Conservation (phyloP, 75 land plant species). For the Pseudotsuga menziesii region DNA sequence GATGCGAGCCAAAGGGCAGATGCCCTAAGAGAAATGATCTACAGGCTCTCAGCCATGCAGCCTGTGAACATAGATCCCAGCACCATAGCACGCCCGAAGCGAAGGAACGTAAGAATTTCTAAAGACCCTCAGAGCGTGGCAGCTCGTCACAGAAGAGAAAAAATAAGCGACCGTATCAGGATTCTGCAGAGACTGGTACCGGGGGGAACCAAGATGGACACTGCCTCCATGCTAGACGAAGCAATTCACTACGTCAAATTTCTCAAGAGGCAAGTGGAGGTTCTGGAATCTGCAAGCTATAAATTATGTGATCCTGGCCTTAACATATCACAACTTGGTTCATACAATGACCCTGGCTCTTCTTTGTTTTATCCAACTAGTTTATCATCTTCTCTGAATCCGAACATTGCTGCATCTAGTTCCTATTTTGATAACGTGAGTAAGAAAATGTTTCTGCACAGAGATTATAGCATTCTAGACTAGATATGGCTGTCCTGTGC, state of each 20-base stretch:
- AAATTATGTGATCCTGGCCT: too few relatives aligned
- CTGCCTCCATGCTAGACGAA: slow-evolving; percentile 52
- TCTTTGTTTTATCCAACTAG: too few relatives aligned
- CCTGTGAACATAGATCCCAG: slow-evolving; percentile 30
- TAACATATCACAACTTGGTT: too few relatives aligned
- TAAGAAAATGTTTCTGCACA: too few relatives aligned
- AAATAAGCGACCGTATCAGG: slow-evolving; percentile 33
- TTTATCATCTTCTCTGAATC: too few relatives aligned
- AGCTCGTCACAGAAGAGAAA: slow-evolving; percentile 38
- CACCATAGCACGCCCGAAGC: slow-evolving; percentile 19
- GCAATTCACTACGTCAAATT: slow-evolving; percentile 48
- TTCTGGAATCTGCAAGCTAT: too few relatives aligned
- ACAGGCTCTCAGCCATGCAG: slow-evolving; percentile 30
- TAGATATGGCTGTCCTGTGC: too few relatives aligned
- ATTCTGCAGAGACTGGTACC: slow-evolving; percentile 40
- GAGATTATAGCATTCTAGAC: too few relatives aligned
- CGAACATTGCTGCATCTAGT: too few relatives aligned
- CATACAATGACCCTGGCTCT: too few relatives aligned
- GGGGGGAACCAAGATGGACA: slow-evolving; percentile 51
- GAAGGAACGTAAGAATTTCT: slow-evolving; percentile 8
- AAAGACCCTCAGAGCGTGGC: slow-evolving; percentile 46
- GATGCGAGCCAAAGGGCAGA: neutral
- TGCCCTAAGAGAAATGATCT: slow-evolving; percentile 41
- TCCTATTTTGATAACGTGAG: too few relatives aligned
- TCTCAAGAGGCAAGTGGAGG: slow-evolving; percentile 17